phyloP scores from a whole-genome alignment of 78 protist genomes.

The Salpingoeca rosetta region DNA sequence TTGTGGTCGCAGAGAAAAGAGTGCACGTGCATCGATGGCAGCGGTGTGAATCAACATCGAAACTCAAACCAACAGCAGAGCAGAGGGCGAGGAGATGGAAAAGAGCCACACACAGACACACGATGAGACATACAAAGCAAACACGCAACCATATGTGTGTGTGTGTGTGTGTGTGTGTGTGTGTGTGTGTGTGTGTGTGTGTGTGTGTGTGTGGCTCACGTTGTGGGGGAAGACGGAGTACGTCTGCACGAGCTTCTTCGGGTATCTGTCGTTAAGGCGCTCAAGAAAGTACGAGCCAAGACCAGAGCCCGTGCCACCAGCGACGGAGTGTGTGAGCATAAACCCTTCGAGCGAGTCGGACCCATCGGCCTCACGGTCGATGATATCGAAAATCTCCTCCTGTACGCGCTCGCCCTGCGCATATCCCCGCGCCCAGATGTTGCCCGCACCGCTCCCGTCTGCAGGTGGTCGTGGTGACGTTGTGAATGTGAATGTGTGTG shows the following conservation, averaged over 20 bases:
- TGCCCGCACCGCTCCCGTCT: slow-evolving; percentile 96
- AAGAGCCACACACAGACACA: too few species aligned
- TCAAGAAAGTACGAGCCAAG: slow-evolving; percentile 90
- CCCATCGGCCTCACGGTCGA: slow-evolving; percentile 96
- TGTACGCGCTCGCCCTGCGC: slow-evolving; percentile 39
- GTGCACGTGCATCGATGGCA: too few species aligned
- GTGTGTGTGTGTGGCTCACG: too few species aligned
- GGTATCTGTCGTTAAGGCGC: slow-evolving; percentile 81
- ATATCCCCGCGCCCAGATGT: slow-evolving; percentile 89
- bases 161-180: too few species aligned
- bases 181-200: too few species aligned
- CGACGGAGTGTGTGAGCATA: slow-evolving; percentile 84
- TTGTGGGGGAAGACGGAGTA: slow-evolving; percentile 91
- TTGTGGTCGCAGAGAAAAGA: too few species aligned
- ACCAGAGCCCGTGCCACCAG: slow-evolving; percentile 99
- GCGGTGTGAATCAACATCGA: too few species aligned
- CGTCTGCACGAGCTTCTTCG: slow-evolving; percentile 96
- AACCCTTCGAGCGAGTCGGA: slow-evolving; percentile 81
- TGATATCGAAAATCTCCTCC: slow-evolving; percentile 84
- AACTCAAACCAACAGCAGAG: too few species aligned
- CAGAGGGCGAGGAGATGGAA: too few species aligned
- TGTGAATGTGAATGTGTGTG: too few species aligned
- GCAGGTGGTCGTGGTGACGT: too few species aligned
- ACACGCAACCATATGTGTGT: neutral
- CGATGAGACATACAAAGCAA: neutral